phyloP scores from a whole-genome alignment of 1,139 yeast species.

The Kurtzmaniella quercitrusa region DNA sequence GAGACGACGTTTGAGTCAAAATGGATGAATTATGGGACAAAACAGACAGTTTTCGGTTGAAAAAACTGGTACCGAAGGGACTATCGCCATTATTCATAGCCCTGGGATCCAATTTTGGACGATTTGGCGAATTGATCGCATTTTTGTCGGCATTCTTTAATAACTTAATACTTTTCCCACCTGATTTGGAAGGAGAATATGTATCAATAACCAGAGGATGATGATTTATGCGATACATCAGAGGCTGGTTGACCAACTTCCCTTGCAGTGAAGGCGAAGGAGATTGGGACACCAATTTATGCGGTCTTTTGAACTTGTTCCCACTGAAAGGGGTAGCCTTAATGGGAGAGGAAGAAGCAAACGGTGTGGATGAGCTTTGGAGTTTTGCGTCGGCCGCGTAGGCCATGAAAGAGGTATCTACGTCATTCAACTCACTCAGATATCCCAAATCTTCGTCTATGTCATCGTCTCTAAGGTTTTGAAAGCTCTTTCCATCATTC shows the following conservation, averaged over 20 bases:
- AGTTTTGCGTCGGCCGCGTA: constrained; percentile 10
- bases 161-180: constrained; percentile 27
- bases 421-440: constrained; percentile 26
- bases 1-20: constrained; percentile 4
- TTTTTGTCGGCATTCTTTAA: constrained; percentile 30
- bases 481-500: constrained; percentile 4
- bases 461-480: constrained; percentile 8
- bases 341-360: constrained; percentile 5
- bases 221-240: constrained; percentile 1
- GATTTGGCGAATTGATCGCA: constrained; percentile 31
- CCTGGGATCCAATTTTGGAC: constrained; percentile 11
- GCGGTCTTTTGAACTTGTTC: constrained; percentile 46
- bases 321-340: constrained; percentile 13
- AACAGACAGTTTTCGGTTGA: not conserved
- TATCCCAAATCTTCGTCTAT: not conserved
- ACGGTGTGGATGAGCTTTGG: constrained; percentile 13
- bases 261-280: constrained; percentile 36
- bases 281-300: constrained; percentile 42
- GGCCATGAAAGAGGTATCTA: constrained; percentile 17
- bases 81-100: constrained; percentile 2
- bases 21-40: not conserved
- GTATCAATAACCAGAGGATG: constrained; percentile 9
- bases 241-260: constrained; percentile 8
- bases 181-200: constrained; percentile 30
- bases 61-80: not conserved